phyloP scores from a whole-genome alignment of 2,329 filamentous ascomycete genomes.

The Ophiosphaerella narmari region DNA sequence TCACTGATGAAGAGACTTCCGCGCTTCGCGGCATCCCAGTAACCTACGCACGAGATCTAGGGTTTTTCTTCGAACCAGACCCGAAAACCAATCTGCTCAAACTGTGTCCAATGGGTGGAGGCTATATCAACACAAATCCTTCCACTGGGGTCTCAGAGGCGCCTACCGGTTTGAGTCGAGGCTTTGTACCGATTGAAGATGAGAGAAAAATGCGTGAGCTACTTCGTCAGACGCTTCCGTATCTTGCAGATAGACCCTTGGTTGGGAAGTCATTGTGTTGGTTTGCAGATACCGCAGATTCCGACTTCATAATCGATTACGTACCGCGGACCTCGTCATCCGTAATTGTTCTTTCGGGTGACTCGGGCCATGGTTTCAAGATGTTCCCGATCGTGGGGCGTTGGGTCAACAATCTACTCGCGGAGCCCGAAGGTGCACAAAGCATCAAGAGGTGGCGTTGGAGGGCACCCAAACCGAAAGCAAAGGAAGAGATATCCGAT shows the following conservation, averaged over 20 bases:
- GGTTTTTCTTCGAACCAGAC: slow-evolving; percentile 70
- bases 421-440: slow-evolving; percentile 48
- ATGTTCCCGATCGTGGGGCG: slow-evolving; percentile 64
- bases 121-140: slow-evolving; percentile 58
- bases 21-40: slow-evolving; percentile 63
- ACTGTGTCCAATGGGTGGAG: slow-evolving; percentile 63
- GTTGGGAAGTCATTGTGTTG: slow-evolving; percentile 64
- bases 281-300: slow-evolving; percentile 66
- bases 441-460: slow-evolving; percentile 56
- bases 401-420: slow-evolving; percentile 58
- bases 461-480: slow-evolving; percentile 46
- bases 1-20: slow-evolving; percentile 60
- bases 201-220: slow-evolving; percentile 58
- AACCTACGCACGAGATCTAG: slow-evolving; percentile 64
- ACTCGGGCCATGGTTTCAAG: slow-evolving; percentile 67
- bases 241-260: slow-evolving; percentile 60
- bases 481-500: slow-evolving; percentile 46
- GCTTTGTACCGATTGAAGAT: slow-evolving; percentile 59
- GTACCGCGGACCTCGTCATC: slow-evolving; percentile 55
- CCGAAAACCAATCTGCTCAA: slow-evolving; percentile 62
- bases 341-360: slow-evolving; percentile 59
- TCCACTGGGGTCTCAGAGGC: slow-evolving; percentile 48
- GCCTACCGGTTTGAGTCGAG: slow-evolving; percentile 41
- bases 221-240: slow-evolving; percentile 58
- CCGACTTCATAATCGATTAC: slow-evolving; percentile 65